Evolutionary conservation across 2,329 filamentous ascomycete genomes (phyloP), one percentile per base, ranked within the genome.

Genomic region (Tolypocladium amazonense): DNA sequence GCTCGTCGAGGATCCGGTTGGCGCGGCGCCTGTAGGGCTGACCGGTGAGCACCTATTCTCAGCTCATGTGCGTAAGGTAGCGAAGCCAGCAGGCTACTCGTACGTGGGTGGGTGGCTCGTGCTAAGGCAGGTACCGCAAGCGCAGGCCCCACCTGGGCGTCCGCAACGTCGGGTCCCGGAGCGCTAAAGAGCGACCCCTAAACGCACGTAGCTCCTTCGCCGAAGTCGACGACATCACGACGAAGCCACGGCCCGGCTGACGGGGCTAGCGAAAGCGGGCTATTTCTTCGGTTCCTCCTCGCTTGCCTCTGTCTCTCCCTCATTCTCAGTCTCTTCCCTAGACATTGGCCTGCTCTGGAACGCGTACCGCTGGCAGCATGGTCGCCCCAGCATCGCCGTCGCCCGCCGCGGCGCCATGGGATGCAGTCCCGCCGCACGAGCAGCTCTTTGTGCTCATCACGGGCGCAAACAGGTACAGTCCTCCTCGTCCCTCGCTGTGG

Each of bases 391-490:
- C 52, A 37, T 38, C 52, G 8, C 7, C 38, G 27, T 30, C 52
- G 7, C 20, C 59, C 3, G 33, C 25, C 23, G 56, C 65, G 1
- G 70, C 71, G 41, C 74, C 74, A 11, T 76, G 74, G 74, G 74
- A 76, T 14, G 63, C 60, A 4, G 73, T 70, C 38, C 59, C 71
- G 6, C 59, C 71, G 35, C 65, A 75, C 38, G 75, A 81, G 61
- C 81, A 82, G 67, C 73, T 80, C 55, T 85, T 84, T 69, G 84
- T 90, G 11, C 78, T 96, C 45, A 84, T 96, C 47, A 96, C 91
- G 0, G 91, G 91, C 58, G 89, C 90, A 41, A 96, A 95, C 74
- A 92, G 90, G 91, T 92, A 81, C 60, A 69, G 65, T 59, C 62
- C 5, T 15, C 11, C 23, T 9, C 7, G 12, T 27, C 45, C 30